phyloP scores from a whole-genome alignment of 1,284 basidiomycete species.

The Stygiomarasmius scandens region DNA sequence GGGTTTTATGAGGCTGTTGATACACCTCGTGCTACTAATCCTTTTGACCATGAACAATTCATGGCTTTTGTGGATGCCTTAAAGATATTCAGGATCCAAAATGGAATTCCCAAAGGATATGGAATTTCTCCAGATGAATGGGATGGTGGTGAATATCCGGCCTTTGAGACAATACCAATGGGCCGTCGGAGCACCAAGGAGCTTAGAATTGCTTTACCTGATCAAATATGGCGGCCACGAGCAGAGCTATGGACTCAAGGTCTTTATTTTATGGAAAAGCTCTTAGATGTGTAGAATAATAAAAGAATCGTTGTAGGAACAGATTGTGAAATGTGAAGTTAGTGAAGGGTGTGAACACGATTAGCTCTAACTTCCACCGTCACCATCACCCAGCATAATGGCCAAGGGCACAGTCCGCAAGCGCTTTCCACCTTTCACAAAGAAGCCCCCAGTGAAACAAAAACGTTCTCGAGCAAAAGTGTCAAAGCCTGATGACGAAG shows the following conservation, averaged over 20 bases:
- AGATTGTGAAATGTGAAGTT: too few species aligned
- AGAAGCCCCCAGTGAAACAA: too few species aligned
- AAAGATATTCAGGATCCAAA: neutral
- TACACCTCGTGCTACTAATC: neutral
- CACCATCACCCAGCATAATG: too few species aligned
- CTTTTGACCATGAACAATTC: slow-evolving; percentile 2
- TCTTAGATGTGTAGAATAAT: neutral
- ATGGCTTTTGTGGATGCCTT: neutral
- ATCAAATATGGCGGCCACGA: slow-evolving; percentile 22
- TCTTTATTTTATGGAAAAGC: slow-evolving; percentile 12
- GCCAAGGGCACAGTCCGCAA: too few species aligned
- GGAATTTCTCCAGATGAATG: slow-evolving; percentile 24
- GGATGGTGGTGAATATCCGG: slow-evolving; percentile 24
- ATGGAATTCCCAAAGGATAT: slow-evolving; percentile 17
- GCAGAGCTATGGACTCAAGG: slow-evolving; percentile 26
- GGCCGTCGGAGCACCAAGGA: slow-evolving; percentile 19
- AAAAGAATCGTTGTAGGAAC: too few species aligned
- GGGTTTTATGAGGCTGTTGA: neutral
- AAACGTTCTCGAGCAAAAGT: too few species aligned
- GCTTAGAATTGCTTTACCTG: slow-evolving; percentile 21
- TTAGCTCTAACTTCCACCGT: too few species aligned
- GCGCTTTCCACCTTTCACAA: too few species aligned
- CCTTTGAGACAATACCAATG: slow-evolving; percentile 20
- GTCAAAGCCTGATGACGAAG: too few species aligned
- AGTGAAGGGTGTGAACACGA: too few species aligned